A percentile compares a stretch with the other conserved stretches of the same genome.
phyloP scores from a whole-genome alignment of 2,329 filamentous ascomycete genomes.

The Phoma sp. region DNA sequence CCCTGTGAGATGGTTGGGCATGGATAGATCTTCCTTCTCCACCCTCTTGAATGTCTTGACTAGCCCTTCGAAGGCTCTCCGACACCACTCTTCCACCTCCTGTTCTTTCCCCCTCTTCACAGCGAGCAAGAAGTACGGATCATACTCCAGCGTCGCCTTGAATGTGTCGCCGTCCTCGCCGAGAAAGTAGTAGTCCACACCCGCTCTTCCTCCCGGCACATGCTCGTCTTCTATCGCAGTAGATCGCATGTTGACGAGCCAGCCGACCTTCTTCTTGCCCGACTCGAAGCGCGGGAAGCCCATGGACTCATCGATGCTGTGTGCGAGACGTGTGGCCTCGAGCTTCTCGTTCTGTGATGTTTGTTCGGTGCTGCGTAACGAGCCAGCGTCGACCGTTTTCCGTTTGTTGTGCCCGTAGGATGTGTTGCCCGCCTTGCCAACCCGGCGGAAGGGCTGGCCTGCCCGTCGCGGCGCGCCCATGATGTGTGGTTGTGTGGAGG shows the following conservation, averaged over 20 bases:
- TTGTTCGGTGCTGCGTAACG: constrained; percentile 75
- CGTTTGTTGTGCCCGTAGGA: constrained; percentile 62
- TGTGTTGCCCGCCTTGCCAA: constrained; percentile 50
- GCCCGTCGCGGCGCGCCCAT: constrained; percentile 54
- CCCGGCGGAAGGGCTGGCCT: constrained; percentile 51
- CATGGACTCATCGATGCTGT: constrained; percentile 92
- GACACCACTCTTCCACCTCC: constrained; percentile 95
- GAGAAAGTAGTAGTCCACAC: constrained; percentile 96
- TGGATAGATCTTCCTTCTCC: constrained; percentile 90
- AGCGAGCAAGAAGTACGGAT: constrained; percentile 94
- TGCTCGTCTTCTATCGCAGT: constrained; percentile 86
- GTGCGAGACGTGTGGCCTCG: constrained; percentile 81
- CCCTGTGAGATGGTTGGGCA: constrained; percentile 95
- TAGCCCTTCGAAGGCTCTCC: constrained; percentile 78
- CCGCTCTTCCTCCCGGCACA: constrained; percentile 81
- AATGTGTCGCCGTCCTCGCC: constrained; percentile 77
- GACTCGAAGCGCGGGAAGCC: constrained; percentile 92
- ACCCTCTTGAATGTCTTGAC: constrained; percentile 78
- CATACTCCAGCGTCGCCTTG: constrained; percentile 95
- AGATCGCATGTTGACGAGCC: constrained; percentile 94
- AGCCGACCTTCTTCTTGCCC: constrained; percentile 83
- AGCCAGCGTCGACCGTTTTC: constrained; percentile 80
- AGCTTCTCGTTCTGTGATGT: constrained; percentile 93
- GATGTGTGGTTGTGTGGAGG: constrained; percentile 23
- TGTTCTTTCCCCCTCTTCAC: constrained; percentile 86